Percentiles rank a stretch among this genome's conserved stretches.
These are phyloP conservation scores for Phragmites australis DNA, from an alignment of 176 grass and related monocot species.

Conservation along the genomic window DNA sequence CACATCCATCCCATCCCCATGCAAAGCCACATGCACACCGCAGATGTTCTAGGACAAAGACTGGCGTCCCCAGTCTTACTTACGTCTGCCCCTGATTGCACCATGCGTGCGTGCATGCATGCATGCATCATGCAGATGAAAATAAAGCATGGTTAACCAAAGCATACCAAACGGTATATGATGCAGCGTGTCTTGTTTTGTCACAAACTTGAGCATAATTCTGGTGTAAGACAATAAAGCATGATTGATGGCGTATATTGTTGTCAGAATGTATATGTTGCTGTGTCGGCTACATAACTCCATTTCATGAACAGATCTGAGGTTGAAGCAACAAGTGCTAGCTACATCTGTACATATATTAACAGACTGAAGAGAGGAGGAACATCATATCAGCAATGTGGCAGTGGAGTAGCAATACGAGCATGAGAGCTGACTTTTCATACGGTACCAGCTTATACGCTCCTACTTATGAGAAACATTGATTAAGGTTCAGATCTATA, in stretches of 20 bases:
- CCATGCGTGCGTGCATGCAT: neutral
- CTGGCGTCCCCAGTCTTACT: neutral
- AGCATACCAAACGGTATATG: no score
- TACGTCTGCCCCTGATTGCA: neutral
- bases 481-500: slow-evolving; percentile 29
- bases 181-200: no score
- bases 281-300: no score
- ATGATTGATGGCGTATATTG: no score
- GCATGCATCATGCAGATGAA: no score
- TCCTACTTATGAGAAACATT: neutral
- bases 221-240: no score
- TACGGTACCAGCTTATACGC: neutral
- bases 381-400: neutral
- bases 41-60: neutral
- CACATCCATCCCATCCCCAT: neutral
- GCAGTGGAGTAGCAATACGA: neutral
- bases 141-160: no score
- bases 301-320: no score
- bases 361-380: neutral
- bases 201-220: no score
- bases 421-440: neutral
- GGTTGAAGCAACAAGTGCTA: no score
- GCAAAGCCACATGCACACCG: neutral
- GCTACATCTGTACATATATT: neutral
- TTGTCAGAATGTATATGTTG: no score